phyloP scores from a whole-genome alignment of 2,329 filamentous ascomycete species.

The Aureobasidium musti region DNA sequence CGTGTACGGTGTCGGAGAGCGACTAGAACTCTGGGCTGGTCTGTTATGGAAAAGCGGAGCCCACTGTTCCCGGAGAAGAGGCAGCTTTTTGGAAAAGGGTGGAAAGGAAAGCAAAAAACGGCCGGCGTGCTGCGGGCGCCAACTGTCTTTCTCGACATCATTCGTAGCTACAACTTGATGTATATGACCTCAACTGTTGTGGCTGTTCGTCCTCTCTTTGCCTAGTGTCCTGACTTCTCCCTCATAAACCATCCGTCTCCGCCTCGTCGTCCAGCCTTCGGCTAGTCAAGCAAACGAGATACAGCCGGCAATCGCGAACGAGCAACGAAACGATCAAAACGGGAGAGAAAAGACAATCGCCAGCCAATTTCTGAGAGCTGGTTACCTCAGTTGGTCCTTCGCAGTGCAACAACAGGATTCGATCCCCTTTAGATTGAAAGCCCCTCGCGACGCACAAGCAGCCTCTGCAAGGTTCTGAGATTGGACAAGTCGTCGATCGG shows the following conservation, averaged over 20 bases:
- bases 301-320: conserved; percentile 24
- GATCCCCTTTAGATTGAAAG: conserved; percentile 9
- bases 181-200: conserved; percentile 28
- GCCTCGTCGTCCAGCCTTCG: conserved; percentile 16
- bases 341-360: conserved; percentile 26
- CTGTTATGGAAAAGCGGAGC: conserved; percentile 27
- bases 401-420: conserved; percentile 16
- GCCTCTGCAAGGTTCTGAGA: conserved; percentile 18
- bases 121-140: conserved; percentile 26
- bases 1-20: background rate
- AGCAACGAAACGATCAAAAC: conserved; percentile 25
- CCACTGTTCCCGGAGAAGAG: conserved; percentile 19
- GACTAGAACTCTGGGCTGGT: background rate
- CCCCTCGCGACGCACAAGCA: conserved; percentile 22
- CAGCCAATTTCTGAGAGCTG: conserved; percentile 5
- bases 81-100: conserved; percentile 14
- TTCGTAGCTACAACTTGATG: conserved; percentile 20
- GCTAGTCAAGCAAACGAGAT: conserved; percentile 21
- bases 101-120: conserved; percentile 27
- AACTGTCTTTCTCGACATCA: conserved; percentile 28
- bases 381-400: background rate
- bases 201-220: conserved; percentile 13
- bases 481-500: conserved; percentile 23
- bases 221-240: conserved; percentile 5
- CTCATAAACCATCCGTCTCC: conserved; percentile 8